A percentile compares a stretch with the other conserved stretches of the same genome.
Conservation (phyloP, 495 filamentous ascomycete genomes). For the Neurospora sp. region DNA sequence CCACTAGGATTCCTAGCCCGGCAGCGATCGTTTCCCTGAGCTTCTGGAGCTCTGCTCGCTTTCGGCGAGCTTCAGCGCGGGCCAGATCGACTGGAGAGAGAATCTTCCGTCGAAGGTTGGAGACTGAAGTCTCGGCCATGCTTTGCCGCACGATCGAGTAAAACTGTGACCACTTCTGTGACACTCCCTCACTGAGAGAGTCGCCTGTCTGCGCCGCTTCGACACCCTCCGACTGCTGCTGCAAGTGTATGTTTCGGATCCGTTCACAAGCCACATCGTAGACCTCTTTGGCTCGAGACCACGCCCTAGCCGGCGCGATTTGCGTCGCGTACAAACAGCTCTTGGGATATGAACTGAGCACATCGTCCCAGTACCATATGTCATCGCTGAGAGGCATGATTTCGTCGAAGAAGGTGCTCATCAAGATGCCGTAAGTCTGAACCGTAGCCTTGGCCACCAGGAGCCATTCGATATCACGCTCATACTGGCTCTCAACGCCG, state of each 20-base stretch:
- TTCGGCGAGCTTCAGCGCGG: conserved; percentile 58
- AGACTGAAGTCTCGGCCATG: conserved; percentile 50
- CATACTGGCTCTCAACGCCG: conserved; percentile 35
- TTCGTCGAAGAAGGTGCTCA: conserved; percentile 64
- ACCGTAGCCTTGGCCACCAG: conserved; percentile 76
- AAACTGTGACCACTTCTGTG: conserved; percentile 60
- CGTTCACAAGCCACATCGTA: conserved; percentile 45
- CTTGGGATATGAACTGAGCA: conserved; percentile 59
- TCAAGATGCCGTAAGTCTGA: conserved; percentile 68
- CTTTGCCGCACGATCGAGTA: conserved; percentile 69
- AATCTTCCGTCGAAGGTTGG: conserved; percentile 48
- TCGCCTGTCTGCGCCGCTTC: neutral
- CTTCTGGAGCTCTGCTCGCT: conserved; percentile 53
- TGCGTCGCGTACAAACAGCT: conserved; percentile 73
- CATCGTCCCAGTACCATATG: conserved; percentile 86
- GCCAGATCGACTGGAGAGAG: conserved; percentile 61
- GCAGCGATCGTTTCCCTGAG: conserved; percentile 72
- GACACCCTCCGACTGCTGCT: neutral
- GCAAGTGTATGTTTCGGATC: conserved; percentile 20
- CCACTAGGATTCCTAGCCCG: conserved; percentile 75
- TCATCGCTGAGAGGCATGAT: conserved; percentile 74
- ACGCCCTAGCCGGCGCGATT: conserved; percentile 63
- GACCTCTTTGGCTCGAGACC: conserved; percentile 52
- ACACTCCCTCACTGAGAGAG: conserved; percentile 11
- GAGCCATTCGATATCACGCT: conserved; percentile 77